A percentile compares a stretch with the other conserved stretches of the same genome.
phyloP scores from a whole-genome alignment of 441 rosid genomes.

The Corymbia citriodora region DNA sequence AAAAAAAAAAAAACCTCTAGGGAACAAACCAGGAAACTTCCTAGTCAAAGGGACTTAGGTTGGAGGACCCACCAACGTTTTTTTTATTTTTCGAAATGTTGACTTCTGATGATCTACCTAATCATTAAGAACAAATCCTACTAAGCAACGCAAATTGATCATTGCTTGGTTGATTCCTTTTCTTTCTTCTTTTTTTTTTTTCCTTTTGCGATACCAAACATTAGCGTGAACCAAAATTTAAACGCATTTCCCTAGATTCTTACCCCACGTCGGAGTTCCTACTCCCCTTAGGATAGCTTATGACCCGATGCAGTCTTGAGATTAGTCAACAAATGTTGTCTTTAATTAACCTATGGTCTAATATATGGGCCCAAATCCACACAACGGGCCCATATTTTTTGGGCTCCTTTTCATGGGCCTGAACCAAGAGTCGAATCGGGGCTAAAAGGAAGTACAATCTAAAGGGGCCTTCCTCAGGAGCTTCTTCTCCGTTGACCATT shows the following conservation, averaged over 20 bases:
- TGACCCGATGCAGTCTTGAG: fast-evolving
- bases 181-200: neutral
- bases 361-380: neutral
- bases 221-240: neutral
- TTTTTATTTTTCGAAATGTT: neutral
- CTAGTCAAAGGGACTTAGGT: neutral
- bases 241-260: neutral
- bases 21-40: neutral
- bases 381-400: neutral
- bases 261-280: neutral
- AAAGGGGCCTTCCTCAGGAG: neutral
- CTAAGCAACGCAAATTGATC: neutral
- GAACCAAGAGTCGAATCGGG: neutral
- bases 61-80: neutral
- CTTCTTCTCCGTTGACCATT: neutral
- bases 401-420: neutral
- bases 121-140: neutral
- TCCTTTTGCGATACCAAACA: neutral
- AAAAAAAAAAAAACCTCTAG: neutral
- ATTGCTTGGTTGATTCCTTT: neutral
- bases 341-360: neutral
- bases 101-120: neutral
- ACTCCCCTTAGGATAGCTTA: neutral
- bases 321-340: neutral
- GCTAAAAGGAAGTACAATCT: neutral